Base-by-base conservation (phyloP, 2,329 filamentous ascomycete species). In the Nectriaceae sp. region DNA sequence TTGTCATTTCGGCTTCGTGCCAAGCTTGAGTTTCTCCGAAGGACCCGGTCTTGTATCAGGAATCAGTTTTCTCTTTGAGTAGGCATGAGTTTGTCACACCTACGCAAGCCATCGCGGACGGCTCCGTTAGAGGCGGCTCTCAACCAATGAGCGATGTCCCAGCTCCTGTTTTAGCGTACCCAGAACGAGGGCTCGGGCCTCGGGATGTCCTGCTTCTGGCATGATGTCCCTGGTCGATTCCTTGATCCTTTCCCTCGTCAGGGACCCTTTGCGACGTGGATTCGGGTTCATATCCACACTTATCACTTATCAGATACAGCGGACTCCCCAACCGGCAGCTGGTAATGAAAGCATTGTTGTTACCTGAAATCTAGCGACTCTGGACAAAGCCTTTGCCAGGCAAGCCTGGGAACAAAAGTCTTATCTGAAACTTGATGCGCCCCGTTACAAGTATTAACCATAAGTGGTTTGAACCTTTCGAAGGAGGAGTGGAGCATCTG, bases 141-240 rank as follows among this genome's bases (percentile, higher is more conserved):
- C 5, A 15, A 26, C 64, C 63, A 66, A 66, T 66, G 55, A 65
- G 3, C 41, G 20, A 22, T 40, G 61, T 65, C 63, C 60, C 64
- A 54, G 56, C 50, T 51, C 51, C 50, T 41, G 55, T 56, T 42
- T 54, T 61, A 55, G 57, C 52, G 54, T 62, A 56, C 57, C 64
- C 58, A 61, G 54, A 47, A 63, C 62, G 48, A 49, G 53, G 64
- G 54, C 55, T 63, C 61, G 62, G 63, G 60, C 60, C 57, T 61
- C 58, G 56, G 60, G 55, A 62, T 62, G 60, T 62, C 54, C 60
- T 62, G 60, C 60, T 61, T 62, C 55, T 57, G 50, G 54, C 54
- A 50, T 50, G 47, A 56, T 58, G 49, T 40, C 50, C 55, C 53
- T 58, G 50, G 48, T 54, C 47, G 44, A 49, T 49, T 45, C 44